Evolutionary conservation across 257 asterid species (phyloP).

Genomic region (Parsonsia alboflavescens): DNA sequence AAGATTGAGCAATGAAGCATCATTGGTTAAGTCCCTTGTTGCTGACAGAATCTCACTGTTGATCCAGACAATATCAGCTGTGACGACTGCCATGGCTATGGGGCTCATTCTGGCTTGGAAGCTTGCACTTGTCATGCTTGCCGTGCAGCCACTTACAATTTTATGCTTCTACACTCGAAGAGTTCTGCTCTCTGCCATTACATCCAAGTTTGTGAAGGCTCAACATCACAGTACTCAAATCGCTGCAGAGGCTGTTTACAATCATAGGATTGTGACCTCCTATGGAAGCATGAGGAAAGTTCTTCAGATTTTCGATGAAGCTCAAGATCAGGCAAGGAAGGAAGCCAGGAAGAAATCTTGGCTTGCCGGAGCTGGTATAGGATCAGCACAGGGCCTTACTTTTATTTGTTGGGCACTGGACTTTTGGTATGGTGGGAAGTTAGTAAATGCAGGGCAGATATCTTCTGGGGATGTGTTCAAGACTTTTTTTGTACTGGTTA

Average conservation of each 20-base stretch:
- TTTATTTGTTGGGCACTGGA: slow-evolving; percentile 88
- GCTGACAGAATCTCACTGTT: slow-evolving; percentile 64
- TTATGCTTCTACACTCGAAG: slow-evolving; percentile 66
- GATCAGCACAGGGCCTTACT: slow-evolving; percentile 88
- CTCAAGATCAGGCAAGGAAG: slow-evolving; percentile 76
- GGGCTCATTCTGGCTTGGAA: slow-evolving; percentile 81
- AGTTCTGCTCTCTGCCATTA: slow-evolving; percentile 55
- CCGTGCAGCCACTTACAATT: slow-evolving; percentile 75
- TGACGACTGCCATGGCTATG: slow-evolving; percentile 52
- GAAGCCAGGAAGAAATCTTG: slow-evolving; percentile 71
- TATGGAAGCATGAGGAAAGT: slow-evolving; percentile 61
- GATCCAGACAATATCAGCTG: slow-evolving; percentile 64
- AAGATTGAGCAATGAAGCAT: slow-evolving; percentile 61
- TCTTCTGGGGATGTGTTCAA: slow-evolving; percentile 76
- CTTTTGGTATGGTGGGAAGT: slow-evolving; percentile 80
- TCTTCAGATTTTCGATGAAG: slow-evolving; percentile 56
- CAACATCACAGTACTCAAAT: slow-evolving; percentile 70
- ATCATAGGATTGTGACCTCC: slow-evolving; percentile 65
- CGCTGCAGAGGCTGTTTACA: slow-evolving; percentile 72
- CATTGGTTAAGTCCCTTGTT: slow-evolving; percentile 72
- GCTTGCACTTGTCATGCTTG: slow-evolving; percentile 80
- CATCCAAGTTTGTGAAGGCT: slow-evolving; percentile 61
- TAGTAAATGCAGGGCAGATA: slow-evolving; percentile 57
- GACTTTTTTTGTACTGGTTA: slow-evolving; percentile 67
- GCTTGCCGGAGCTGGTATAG: slow-evolving; percentile 79